A percentile compares a stretch with the other conserved stretches of the same genome.
These are phyloP conservation scores for Eleusine indica DNA, from an alignment of 176 grass and related monocot species.

Conservation along the genomic window DNA sequence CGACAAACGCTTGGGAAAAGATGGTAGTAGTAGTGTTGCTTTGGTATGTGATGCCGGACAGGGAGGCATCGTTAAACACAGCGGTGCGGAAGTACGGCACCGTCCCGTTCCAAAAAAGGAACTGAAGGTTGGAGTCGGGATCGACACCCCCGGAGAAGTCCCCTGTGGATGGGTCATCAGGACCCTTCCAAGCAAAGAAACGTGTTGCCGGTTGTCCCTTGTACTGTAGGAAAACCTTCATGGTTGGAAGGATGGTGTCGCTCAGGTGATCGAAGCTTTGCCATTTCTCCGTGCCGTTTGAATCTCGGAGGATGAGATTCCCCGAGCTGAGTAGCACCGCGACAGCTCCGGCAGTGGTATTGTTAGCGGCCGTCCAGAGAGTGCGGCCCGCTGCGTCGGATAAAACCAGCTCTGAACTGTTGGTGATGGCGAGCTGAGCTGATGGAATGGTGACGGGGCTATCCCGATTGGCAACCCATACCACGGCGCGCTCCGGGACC, in stretches of 20 bases:
- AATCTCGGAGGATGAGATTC: constrained; percentile 26
- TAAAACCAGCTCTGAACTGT: constrained; percentile 3
- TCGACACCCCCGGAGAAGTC: constrained; percentile 8
- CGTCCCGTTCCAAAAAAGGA: neutral
- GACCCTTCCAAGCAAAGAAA: constrained; percentile 31
- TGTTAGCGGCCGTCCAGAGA: constrained; percentile 28
- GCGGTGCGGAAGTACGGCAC: neutral
- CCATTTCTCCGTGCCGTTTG: neutral
- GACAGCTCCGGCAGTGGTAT: too few relatives aligned
- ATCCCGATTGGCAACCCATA: constrained; percentile 58
- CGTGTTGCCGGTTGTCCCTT: neutral
- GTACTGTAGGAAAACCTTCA: neutral
- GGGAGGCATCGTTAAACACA: neutral
- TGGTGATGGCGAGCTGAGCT: constrained; percentile 12
- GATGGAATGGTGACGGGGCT: constrained; percentile 18
- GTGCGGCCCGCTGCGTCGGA: neutral
- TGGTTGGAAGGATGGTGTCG: constrained; percentile 37
- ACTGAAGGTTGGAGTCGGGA: neutral
- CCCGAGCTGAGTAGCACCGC: neutral
- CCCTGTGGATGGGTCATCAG: constrained; percentile 28
- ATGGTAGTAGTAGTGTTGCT: neutral
- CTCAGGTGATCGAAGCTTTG: constrained; percentile 52
- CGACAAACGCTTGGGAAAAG: neutral
- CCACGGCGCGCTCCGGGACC: neutral
- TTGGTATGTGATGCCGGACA: neutral